These are phyloP conservation scores for Casuarina equisetifolia DNA, from an alignment of 306 rosid species.

Conservation along the genomic window DNA sequence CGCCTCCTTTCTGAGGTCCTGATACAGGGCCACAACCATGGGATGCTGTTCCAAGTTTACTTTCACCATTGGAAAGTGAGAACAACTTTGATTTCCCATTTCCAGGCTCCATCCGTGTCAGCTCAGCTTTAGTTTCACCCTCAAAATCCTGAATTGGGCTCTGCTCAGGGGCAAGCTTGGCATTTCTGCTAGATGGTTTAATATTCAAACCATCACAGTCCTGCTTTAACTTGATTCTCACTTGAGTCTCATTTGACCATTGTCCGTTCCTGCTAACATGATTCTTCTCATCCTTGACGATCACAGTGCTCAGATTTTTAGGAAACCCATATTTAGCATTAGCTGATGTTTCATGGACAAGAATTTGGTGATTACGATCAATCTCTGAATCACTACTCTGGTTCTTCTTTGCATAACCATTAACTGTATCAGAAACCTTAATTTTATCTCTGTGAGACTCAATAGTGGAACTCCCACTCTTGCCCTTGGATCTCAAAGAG, in stretches of 20 bases:
- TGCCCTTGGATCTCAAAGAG: slow-evolving; percentile 38
- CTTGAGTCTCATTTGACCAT: slow-evolving; percentile 39
- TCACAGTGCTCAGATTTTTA: slow-evolving; percentile 19
- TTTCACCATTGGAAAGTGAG: slow-evolving; percentile 32
- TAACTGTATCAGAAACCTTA: slow-evolving; percentile 44
- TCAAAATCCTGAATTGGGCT: slow-evolving; percentile 42
- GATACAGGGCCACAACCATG: slow-evolving; percentile 29
- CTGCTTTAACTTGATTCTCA: slow-evolving; percentile 35
- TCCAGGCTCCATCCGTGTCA: slow-evolving; percentile 31
- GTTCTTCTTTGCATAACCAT: slow-evolving; percentile 43
- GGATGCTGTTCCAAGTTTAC: slow-evolving; percentile 32
- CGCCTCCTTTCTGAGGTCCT: slow-evolving; percentile 39
- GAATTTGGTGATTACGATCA: slow-evolving; percentile 34
- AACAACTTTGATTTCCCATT: slow-evolving; percentile 41
- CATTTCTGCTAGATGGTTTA: slow-evolving; percentile 36
- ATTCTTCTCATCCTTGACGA: slow-evolving; percentile 34
- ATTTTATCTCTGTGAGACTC: slow-evolving; percentile 36
- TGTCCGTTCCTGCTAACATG: slow-evolving; percentile 31
- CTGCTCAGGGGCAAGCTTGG: slow-evolving; percentile 28
- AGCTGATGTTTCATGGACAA: slow-evolving; percentile 31
- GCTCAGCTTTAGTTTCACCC: slow-evolving; percentile 35
- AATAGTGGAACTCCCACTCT: slow-evolving; percentile 35
- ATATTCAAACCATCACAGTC: slow-evolving; percentile 39
- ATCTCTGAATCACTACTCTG: slow-evolving; percentile 35
- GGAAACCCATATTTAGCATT: slow-evolving; percentile 32